Evolutionary conservation across 495 filamentous ascomycete genomes (phyloP).

Genomic region (Annulohypoxylon bovei): DNA sequence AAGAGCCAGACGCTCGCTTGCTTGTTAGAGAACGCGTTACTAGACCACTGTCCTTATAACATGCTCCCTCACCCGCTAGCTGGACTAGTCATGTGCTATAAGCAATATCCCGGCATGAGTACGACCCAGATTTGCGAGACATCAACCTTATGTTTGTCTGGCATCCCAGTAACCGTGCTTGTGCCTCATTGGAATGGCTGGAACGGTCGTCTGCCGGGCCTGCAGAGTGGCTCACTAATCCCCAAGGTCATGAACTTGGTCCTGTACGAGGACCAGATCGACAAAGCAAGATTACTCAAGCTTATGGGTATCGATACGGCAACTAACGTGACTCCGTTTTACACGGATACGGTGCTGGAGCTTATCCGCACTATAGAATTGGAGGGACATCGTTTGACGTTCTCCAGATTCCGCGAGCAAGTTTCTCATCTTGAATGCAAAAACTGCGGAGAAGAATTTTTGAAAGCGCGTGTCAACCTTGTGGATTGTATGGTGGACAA

Average conservation of each 20-base stretch:
- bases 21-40: constrained; percentile 65
- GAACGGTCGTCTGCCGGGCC: constrained; percentile 44
- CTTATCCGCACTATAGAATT: constrained; percentile 57
- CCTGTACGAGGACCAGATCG: constrained; percentile 60
- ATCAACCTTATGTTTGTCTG: constrained; percentile 60
- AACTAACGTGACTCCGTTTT: constrained; percentile 55
- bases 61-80: constrained; percentile 54
- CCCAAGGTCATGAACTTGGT: constrained; percentile 56
- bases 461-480: constrained; percentile 54
- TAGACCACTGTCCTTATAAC: constrained; percentile 25
- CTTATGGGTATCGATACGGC: constrained; percentile 63
- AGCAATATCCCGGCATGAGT: constrained; percentile 53
- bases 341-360: constrained; percentile 60
- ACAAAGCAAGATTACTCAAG: constrained; percentile 60
- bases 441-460: constrained; percentile 45
- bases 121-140: constrained; percentile 64
- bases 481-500: constrained; percentile 53
- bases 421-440: constrained; percentile 44
- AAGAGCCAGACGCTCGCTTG: constrained; percentile 72
- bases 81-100: constrained; percentile 66
- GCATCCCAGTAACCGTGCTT: constrained; percentile 62
- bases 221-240: constrained; percentile 43
- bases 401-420: constrained; percentile 50
- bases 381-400: constrained; percentile 50
- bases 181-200: constrained; percentile 62